phyloP scores from a whole-genome alignment of 1,284 basidiomycete genomes.

The Apiotrichum sp. region DNA sequence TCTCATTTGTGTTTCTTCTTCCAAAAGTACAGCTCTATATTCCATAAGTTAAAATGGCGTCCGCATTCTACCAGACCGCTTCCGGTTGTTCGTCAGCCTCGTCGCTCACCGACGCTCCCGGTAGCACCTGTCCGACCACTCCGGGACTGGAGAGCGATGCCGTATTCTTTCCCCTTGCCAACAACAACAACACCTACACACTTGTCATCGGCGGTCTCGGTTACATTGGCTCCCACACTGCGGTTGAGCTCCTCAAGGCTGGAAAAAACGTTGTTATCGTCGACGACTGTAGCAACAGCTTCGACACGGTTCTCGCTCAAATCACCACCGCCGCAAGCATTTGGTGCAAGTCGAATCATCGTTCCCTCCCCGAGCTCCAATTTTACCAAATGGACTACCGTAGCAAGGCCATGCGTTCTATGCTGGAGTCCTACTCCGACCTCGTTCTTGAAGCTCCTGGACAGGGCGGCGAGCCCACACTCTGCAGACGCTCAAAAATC shows the following conservation, averaged over 20 bases:
- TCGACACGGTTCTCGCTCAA: not conserved
- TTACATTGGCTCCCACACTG: constrained; percentile 9
- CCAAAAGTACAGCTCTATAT: too few species aligned
- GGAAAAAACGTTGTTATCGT: constrained; percentile 10
- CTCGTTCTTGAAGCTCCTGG: not conserved
- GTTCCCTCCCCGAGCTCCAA: not conserved
- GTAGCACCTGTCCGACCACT: constrained; percentile 1
- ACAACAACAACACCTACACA: not conserved
- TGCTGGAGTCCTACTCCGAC: constrained; percentile 6
- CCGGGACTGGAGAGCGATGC: not conserved
- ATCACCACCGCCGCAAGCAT: not conserved
- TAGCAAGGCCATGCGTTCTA: not conserved
- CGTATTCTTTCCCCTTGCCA: not conserved
- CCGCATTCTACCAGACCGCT: too few species aligned
- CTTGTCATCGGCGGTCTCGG: constrained; percentile 9
- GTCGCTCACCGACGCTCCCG: not conserved
- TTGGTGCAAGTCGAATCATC: constrained; percentile 1
- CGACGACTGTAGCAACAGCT: constrained; percentile 9
- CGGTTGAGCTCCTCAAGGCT: constrained; percentile 9
- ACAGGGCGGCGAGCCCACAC: not conserved
- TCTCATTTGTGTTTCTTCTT: too few species aligned
- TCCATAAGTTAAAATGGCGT: too few species aligned
- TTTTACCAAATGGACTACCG: constrained; percentile 7
- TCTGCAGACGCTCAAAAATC: not conserved
- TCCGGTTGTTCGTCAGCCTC: too few species aligned